These are phyloP conservation scores for Hansenula anomala DNA, from an alignment of 1,139 yeast genomes.

Conservation along the genomic window DNA sequence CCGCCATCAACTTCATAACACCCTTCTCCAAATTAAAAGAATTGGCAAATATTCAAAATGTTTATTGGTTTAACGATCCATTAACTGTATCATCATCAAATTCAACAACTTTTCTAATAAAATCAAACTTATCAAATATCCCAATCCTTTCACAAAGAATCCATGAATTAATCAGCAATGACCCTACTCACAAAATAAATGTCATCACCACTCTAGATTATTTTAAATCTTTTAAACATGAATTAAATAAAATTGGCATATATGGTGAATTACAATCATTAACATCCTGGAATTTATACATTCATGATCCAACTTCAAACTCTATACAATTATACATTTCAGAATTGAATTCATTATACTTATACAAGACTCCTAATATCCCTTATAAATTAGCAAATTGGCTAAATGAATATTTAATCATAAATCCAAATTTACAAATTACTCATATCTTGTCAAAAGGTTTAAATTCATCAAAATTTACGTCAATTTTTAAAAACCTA, in stretches of 20 bases:
- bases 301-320: constrained; percentile 3
- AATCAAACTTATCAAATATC: constrained; percentile 15
- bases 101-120: constrained; percentile 12
- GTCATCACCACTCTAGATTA: constrained; percentile 20
- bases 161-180: constrained; percentile 10
- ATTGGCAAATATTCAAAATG: constrained; percentile 51
- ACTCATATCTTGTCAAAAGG: constrained; percentile 44
- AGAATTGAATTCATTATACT: constrained; percentile 27
- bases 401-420: constrained; percentile 24
- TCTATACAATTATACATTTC: constrained; percentile 8
- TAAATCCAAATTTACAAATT: constrained; percentile 33
- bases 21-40: constrained; percentile 55
- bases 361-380: constrained; percentile 30
- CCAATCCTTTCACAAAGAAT: constrained; percentile 10
- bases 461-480: constrained; percentile 34
- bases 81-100: background rate
- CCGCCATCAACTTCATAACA: constrained; percentile 53
- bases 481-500: constrained; percentile 28
- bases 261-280: constrained; percentile 15
- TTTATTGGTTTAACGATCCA: constrained; percentile 49
- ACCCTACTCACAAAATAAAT: constrained; percentile 13
- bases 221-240: constrained; percentile 15
- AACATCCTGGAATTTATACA: constrained; percentile 11
- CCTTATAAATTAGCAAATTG: constrained; percentile 34
- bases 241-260: constrained; percentile 17